Conservation (phyloP, 106 monocot genomes). For the Dioscorea dumetorum region DNA sequence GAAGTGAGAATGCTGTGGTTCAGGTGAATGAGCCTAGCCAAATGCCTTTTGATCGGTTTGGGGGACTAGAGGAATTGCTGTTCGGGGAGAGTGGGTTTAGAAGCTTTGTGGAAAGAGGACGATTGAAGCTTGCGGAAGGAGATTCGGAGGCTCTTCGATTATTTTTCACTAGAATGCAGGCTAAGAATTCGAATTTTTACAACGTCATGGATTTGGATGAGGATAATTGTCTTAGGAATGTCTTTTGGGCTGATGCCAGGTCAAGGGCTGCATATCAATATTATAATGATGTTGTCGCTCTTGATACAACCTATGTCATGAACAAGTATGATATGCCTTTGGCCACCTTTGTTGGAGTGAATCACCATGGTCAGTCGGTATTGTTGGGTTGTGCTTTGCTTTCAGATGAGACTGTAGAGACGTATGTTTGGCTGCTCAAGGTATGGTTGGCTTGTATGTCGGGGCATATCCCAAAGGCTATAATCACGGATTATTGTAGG, state of each 20-base stretch:
- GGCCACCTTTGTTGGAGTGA: conserved; percentile 45
- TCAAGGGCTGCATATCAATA: conserved; percentile 39
- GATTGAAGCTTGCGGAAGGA: conserved; percentile 33
- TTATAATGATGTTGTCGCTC: conserved; percentile 33
- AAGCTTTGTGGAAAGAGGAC: conserved; percentile 3
- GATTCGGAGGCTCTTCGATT: conserved; percentile 31
- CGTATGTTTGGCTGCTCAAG: conserved; percentile 48
- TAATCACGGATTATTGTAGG: conserved; percentile 40
- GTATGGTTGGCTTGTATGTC: conserved; percentile 50
- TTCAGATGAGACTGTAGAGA: conserved; percentile 45
- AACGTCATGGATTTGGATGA: conserved; percentile 36
- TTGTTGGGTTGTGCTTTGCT: conserved; percentile 39
- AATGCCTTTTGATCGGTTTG: conserved; percentile 9
- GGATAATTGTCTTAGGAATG: conserved; percentile 25
- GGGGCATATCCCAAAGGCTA: conserved; percentile 31
- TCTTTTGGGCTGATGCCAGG: conserved; percentile 44
- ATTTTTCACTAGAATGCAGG: conserved; percentile 58
- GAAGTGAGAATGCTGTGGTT: conserved; percentile 2
- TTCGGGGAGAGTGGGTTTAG: conserved; percentile 22
- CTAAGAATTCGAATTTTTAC: conserved; percentile 45
- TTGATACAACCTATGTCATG: conserved; percentile 26
- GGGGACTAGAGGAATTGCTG: conserved; percentile 32
- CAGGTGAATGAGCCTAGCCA: background rate
- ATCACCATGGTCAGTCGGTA: conserved; percentile 47
- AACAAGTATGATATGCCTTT: conserved; percentile 28